A percentile compares a stretch with the other conserved stretches of the same genome.
Evolutionary conservation across 73 alveolate genomes (phyloP).

Genomic region (Halteria grandinella): DNA sequence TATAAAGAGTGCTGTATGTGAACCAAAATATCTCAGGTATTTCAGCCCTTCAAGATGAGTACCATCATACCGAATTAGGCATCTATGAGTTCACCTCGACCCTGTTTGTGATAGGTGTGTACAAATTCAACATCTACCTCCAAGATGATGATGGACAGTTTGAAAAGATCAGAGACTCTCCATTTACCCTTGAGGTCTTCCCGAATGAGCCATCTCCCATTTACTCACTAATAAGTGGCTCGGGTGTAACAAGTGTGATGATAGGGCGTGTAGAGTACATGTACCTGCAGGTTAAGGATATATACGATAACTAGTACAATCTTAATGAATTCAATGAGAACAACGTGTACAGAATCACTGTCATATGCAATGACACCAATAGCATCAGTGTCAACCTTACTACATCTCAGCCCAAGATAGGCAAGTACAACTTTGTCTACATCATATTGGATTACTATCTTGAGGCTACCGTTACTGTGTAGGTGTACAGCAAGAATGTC

Average conservation of each 20-base stretch:
- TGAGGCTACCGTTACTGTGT: no score
- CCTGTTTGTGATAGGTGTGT: conserved; percentile 10
- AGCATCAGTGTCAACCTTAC: neutral
- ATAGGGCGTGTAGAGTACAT: conserved; percentile 34
- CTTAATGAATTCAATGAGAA: neutral
- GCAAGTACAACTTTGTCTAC: no score
- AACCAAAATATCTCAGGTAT: no score
- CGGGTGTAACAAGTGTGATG: conserved; percentile 41
- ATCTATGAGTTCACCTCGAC: conserved; percentile 4
- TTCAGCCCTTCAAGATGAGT: no score
- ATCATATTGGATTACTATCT: no score
- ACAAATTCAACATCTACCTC: neutral
- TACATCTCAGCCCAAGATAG: no score
- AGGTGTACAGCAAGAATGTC: no score
- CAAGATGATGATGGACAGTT: neutral
- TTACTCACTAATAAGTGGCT: neutral
- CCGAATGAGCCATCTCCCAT: conserved; percentile 5
- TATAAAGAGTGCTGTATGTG: no score
- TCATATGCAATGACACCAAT: neutral
- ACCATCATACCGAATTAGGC: no score
- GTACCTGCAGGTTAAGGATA: conserved; percentile 37
- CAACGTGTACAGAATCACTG: neutral
- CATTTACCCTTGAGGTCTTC: neutral
- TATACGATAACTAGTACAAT: conserved; percentile 12
- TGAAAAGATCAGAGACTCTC: conserved; percentile 15